phyloP scores from a whole-genome alignment of 192 early-diverging fungal genomes.

The Coemansia sp. region DNA sequence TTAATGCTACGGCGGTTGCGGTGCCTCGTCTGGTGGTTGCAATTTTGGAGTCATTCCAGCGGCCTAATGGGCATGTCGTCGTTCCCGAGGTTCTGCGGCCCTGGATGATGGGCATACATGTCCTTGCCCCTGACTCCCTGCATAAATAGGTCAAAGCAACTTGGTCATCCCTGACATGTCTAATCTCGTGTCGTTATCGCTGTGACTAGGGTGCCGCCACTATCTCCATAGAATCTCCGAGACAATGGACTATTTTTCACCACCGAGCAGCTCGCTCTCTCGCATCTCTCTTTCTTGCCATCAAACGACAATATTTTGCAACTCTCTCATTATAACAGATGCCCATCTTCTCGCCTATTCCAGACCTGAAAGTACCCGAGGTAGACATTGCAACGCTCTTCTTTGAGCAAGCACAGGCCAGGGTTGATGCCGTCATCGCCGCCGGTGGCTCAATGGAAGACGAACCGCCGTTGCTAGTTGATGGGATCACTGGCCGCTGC shows the following conservation, averaged over 20 bases:
- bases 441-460: background rate
- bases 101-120: slow-evolving; percentile 65
- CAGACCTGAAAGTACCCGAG: slow-evolving; percentile 22
- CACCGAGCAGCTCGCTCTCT: background rate
- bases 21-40: slow-evolving; percentile 89
- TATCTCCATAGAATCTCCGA: background rate
- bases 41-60: slow-evolving; percentile 78
- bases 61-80: slow-evolving; percentile 66
- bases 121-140: slow-evolving; percentile 16
- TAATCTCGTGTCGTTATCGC: background rate
- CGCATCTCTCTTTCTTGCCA: background rate
- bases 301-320: background rate
- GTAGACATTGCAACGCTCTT: slow-evolving; percentile 35
- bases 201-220: background rate
- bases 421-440: background rate
- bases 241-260: background rate
- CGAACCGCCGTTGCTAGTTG: slow-evolving; percentile 22
- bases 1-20: slow-evolving; percentile 93
- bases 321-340: slow-evolving; percentile 11
- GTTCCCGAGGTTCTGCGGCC: slow-evolving; percentile 73
- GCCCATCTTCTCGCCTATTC: slow-evolving; percentile 39
- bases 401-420: slow-evolving; percentile 29
- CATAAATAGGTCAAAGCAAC: background rate
- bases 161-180: slow-evolving; percentile 1
- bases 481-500: slow-evolving; percentile 12